These are phyloP conservation scores for Solanum piurae DNA, from an alignment of 257 asterid species.

Conservation along the genomic window DNA sequence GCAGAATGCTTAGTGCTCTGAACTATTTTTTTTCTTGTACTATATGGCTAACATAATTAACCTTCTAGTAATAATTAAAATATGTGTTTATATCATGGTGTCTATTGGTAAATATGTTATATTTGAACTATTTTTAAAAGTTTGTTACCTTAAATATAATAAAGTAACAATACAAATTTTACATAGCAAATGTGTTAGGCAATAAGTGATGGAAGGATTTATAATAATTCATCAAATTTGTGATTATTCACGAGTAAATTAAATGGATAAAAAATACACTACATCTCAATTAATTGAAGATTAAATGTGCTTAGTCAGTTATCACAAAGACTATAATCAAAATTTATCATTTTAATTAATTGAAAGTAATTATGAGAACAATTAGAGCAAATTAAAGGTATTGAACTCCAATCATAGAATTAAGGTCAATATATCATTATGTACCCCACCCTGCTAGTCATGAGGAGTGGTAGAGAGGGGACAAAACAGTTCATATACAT, in stretches of 20 bases:
- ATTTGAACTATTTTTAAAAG: neutral
- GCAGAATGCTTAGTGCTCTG: accelerated
- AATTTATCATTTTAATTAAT: neutral
- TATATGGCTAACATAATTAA: neutral
- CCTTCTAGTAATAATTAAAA: neutral
- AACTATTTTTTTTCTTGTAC: neutral
- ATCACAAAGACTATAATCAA: neutral
- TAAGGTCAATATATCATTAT: neutral
- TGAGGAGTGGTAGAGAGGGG: neutral
- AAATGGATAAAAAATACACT: neutral
- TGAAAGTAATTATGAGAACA: neutral
- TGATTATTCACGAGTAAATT: neutral
- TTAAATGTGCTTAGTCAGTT: neutral
- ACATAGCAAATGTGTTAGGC: neutral
- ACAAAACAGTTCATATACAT: constrained; percentile 7
- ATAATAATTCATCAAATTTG: neutral
- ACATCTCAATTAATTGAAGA: neutral
- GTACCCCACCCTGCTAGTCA: neutral
- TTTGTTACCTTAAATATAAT: neutral
- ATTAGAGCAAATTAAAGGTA: neutral
- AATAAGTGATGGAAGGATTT: neutral
- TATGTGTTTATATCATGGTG: neutral
- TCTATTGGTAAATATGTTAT: neutral
- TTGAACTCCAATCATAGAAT: neutral
- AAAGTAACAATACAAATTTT: neutral